Evolutionary conservation across 2,329 filamentous ascomycete genomes (phyloP).

Genomic region (Xylaria sp.): DNA sequence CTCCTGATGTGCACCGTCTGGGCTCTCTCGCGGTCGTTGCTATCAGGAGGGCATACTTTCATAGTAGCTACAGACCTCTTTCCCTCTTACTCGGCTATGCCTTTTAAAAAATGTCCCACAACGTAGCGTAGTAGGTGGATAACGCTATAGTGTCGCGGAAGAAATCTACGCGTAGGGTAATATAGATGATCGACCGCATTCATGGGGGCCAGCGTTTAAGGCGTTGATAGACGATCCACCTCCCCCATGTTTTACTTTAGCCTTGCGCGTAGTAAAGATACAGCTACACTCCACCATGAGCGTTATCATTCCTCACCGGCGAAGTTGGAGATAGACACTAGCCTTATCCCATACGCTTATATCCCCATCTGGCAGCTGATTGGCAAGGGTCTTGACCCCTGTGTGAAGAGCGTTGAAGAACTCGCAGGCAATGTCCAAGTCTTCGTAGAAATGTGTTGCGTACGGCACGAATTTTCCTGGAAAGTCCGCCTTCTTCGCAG

Average conservation of each 20-base stretch:
- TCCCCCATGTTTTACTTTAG: not conserved
- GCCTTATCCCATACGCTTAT: constrained; percentile 62
- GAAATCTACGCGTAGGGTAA: not conserved
- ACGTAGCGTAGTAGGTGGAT: not conserved
- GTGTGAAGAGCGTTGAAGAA: constrained; percentile 64
- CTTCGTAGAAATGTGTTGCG: constrained; percentile 63
- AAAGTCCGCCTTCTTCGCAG: constrained; percentile 55
- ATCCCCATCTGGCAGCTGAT: constrained; percentile 52
- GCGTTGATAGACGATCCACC: constrained; percentile 2
- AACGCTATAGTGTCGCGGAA: constrained; percentile 4
- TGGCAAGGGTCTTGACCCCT: constrained; percentile 61
- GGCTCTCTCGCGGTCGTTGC: not conserved
- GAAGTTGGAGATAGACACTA: constrained; percentile 55
- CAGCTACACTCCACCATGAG: constrained; percentile 4
- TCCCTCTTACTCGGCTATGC: constrained; percentile 7
- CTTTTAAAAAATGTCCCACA: constrained; percentile 5
- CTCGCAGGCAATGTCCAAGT: constrained; percentile 61
- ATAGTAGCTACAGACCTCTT: not conserved
- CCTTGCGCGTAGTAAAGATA: constrained; percentile 1
- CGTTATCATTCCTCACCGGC: constrained; percentile 31
- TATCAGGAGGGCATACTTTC: not conserved
- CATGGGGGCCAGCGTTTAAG: not conserved
- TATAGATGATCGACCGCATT: not conserved
- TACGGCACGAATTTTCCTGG: constrained; percentile 62
- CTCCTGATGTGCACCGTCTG: not conserved